Conservation (phyloP, 78 protist species). For the Dictyostelium citrinum region DNA sequence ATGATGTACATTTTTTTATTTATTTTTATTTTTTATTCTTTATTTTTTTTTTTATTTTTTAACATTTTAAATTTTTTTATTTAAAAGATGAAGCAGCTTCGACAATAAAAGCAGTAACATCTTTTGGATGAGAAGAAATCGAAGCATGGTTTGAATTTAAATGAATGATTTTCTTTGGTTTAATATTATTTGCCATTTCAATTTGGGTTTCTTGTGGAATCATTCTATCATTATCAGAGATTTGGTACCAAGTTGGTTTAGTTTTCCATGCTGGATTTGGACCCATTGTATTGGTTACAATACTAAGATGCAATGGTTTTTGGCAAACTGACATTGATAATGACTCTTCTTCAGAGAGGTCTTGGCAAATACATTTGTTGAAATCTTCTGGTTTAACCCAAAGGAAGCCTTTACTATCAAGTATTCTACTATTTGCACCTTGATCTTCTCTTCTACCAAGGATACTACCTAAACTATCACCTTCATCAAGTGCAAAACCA, state of each 20-base stretch:
- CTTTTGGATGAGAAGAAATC: slow-evolving; percentile 28
- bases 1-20: no score
- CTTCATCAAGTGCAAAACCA: slow-evolving; percentile 18
- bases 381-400: slow-evolving; percentile 1
- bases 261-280: slow-evolving; percentile 45
- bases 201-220: slow-evolving; percentile 22
- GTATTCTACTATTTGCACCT: not conserved
- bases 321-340: slow-evolving; percentile 11
- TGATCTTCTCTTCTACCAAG: slow-evolving; percentile 3
- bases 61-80: not conserved
- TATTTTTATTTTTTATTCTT: no score
- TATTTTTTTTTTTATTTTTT: not conserved
- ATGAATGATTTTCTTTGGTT: slow-evolving; percentile 16
- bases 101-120: not conserved
- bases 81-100: slow-evolving; percentile 39
- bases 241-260: slow-evolving; percentile 32
- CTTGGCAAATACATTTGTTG: slow-evolving; percentile 2
- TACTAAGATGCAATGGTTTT: slow-evolving; percentile 10
- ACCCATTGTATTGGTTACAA: not conserved
- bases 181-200: slow-evolving; percentile 9
- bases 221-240: slow-evolving; percentile 6
- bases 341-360: not conserved
- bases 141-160: slow-evolving; percentile 31
- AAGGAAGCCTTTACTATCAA: slow-evolving; percentile 8
- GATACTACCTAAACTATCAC: slow-evolving; percentile 7